Percentiles rank a stretch among this genome's conserved stretches.
These are phyloP conservation scores for Paecilomyces dactylethromorphus DNA, from an alignment of 2,329 filamentous ascomycete genomes.

Conservation along the genomic window DNA sequence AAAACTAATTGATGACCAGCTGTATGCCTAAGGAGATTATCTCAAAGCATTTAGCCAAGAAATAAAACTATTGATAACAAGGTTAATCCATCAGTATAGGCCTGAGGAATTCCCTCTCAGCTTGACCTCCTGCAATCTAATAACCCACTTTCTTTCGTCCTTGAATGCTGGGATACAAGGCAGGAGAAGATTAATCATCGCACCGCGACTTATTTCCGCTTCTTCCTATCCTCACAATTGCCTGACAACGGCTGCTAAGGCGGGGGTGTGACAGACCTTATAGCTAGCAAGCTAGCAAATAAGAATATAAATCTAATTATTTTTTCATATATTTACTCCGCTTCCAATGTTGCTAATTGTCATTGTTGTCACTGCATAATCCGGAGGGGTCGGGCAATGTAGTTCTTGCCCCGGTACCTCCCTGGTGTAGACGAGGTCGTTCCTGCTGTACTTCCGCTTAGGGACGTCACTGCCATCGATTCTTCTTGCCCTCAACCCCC, in stretches of 20 bases:
- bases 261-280: constrained; percentile 30
- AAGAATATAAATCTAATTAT: background rate
- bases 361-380: background rate
- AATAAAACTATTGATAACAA: constrained; percentile 12
- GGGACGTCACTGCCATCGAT: background rate
- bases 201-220: constrained; percentile 33
- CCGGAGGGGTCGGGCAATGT: background rate
- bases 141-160: constrained; percentile 50
- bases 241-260: constrained; percentile 31
- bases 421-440: background rate
- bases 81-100: background rate
- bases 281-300: background rate
- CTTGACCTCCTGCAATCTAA: constrained; percentile 61
- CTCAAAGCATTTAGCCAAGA: constrained; percentile 49
- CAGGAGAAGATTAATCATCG: constrained; percentile 52
- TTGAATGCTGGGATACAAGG: constrained; percentile 64
- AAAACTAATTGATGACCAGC: constrained; percentile 27
- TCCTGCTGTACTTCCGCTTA: background rate
- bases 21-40: constrained; percentile 68
- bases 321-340: background rate
- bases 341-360: background rate
- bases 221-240: constrained; percentile 27
- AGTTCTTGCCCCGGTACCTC: constrained; percentile 1
- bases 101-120: constrained; percentile 4
- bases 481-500: background rate